Conservation (phyloP, 1,284 basidiomycete species). For the Ustilago xerochloae region DNA sequence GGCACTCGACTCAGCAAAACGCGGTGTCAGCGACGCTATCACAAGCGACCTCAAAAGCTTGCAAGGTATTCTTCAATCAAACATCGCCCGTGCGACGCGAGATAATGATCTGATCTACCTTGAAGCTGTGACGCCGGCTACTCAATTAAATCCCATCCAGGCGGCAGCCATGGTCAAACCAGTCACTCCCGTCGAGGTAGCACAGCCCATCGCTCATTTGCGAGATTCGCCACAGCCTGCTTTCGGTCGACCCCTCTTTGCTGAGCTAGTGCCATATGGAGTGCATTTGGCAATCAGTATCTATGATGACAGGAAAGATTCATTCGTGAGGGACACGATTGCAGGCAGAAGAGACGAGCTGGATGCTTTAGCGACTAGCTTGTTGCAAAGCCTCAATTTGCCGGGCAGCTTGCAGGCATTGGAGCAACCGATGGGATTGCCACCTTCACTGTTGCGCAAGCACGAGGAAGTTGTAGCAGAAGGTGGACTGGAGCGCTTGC, state of each 20-base stretch:
- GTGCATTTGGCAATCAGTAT: constrained; percentile 88
- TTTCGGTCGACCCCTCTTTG: constrained; percentile 75
- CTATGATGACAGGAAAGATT: constrained; percentile 84
- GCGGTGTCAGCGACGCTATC: constrained; percentile 72
- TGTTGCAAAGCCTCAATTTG: constrained; percentile 79
- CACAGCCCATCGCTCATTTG: constrained; percentile 54
- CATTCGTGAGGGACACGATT: constrained; percentile 79
- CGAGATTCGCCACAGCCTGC: constrained; percentile 42
- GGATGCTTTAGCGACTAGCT: constrained; percentile 75
- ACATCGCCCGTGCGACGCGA: constrained; percentile 75
- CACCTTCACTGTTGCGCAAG: constrained; percentile 85
- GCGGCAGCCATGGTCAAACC: constrained; percentile 79
- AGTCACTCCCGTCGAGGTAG: constrained; percentile 74
- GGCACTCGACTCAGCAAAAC: constrained; percentile 78
- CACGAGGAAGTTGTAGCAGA: constrained; percentile 85
- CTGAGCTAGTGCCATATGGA: constrained; percentile 85
- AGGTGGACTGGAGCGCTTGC: constrained; percentile 80
- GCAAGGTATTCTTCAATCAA: constrained; percentile 74
- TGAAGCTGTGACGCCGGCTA: constrained; percentile 80
- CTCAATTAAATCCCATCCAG: constrained; percentile 77
- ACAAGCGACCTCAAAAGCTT: constrained; percentile 72
- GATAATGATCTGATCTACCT: constrained; percentile 99
- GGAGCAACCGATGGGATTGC: constrained; percentile 85
- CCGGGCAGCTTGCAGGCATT: constrained; percentile 88
- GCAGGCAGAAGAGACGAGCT: constrained; percentile 76